Evolutionary conservation across 2,329 filamentous ascomycete species (phyloP), one percentile per base, ranked within the genome.

Genomic region (Podosphaera fusca): DNA sequence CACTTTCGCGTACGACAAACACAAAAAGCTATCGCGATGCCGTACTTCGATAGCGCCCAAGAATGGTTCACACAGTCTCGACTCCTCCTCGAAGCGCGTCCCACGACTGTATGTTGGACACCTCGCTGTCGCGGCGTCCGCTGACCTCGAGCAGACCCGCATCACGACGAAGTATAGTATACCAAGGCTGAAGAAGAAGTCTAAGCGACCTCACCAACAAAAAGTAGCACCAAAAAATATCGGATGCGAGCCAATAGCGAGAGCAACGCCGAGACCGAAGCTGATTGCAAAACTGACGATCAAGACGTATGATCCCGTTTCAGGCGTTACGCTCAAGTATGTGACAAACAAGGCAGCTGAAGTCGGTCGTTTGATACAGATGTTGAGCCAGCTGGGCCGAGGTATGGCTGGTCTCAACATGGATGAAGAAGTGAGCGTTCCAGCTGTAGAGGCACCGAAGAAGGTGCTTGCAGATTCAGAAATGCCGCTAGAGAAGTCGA

Each of bases 11-110:
- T 21, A 21, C 21, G 21, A 21, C 21, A 21, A 21, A 21, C 21
- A 21, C 21, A 21, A 21, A 1, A 1, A 21, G 21, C 21, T 21
- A 21, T 21, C 1, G 21, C 21, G 14, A 95, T 95, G 89, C 83
- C 85, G 2, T 81, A 85, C 69, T 81, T 94, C 68, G 73, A 77
- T 55, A 88, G 86, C 58, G 85, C 85, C 70, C 83, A 94, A 71
- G 84, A 89, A 72, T 98, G 88, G 85, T 85, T 95, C 63, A 81
- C 84, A 65, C 85, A 95, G 70, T 95, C 90, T 12, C 75, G 81
- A 21, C 80, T 89, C 59, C 81, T 98, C 58, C 75, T 98, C 57
- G 80, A 92, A 71, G 90, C 92, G 57, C 82, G 87, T 53, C 92
- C 92, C 3, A 79, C 79, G 38, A 88, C 85, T 46, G 90, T 94